These are phyloP conservation scores for Talaromyces proteolyticus DNA, from an alignment of 495 filamentous ascomycete species.

Conservation along the genomic window DNA sequence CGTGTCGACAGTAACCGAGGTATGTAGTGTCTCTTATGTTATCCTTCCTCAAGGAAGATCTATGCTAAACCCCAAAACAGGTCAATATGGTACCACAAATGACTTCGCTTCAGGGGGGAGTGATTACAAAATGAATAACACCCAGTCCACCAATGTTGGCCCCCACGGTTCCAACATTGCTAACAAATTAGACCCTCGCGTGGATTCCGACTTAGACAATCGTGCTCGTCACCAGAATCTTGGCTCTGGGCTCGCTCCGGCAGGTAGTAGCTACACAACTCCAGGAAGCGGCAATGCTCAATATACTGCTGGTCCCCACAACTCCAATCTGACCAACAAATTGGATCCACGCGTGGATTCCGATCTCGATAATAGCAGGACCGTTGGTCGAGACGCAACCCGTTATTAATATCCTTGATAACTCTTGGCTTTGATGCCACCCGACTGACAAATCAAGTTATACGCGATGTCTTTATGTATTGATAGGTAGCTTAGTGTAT, in stretches of 20 bases:
- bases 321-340: slow-evolving; percentile 38
- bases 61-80: not conserved
- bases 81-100: not conserved
- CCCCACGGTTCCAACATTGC: slow-evolving; percentile 29
- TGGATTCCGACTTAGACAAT: slow-evolving; percentile 44
- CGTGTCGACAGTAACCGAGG: slow-evolving; percentile 35
- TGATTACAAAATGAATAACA: slow-evolving; percentile 2
- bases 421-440: not conserved
- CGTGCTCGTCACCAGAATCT: slow-evolving; percentile 19
- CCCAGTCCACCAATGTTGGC: slow-evolving; percentile 17
- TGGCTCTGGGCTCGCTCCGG: slow-evolving; percentile 16
- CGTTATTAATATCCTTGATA: not conserved
- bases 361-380: slow-evolving; percentile 14
- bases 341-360: slow-evolving; percentile 46
- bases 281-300: slow-evolving; percentile 12
- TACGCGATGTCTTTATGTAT: too few relatives aligned
- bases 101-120: not conserved
- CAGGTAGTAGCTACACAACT: slow-evolving; percentile 29
- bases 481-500: too few relatives aligned
- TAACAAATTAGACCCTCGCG: slow-evolving; percentile 45
- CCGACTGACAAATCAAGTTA: not conserved
- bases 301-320: slow-evolving; percentile 34
- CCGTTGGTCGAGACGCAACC: slow-evolving; percentile 5
- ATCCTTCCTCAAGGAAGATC: not conserved
- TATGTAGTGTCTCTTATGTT: not conserved